These are phyloP conservation scores for Ophiostoma perfectum DNA, from an alignment of 2,329 filamentous ascomycete genomes.

Conservation along the genomic window DNA sequence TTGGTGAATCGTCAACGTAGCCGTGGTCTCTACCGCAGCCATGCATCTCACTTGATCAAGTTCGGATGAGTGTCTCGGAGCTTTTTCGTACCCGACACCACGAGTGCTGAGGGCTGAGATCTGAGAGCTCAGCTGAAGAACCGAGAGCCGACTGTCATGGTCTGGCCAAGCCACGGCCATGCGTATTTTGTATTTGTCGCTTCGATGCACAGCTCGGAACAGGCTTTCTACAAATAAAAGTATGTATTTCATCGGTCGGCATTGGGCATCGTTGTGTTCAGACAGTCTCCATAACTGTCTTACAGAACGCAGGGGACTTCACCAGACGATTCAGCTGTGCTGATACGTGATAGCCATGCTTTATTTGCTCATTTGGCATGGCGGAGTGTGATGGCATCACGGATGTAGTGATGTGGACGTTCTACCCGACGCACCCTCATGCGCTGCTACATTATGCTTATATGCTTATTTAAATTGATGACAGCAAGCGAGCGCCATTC, in stretches of 20 bases:
- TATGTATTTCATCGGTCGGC: too few species aligned
- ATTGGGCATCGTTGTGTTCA: background rate
- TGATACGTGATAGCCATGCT: background rate
- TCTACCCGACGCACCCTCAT: too few species aligned
- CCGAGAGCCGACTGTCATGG: background rate
- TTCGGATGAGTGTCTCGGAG: background rate
- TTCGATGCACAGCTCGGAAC: background rate
- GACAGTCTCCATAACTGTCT: background rate
- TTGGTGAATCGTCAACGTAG: too few species aligned
- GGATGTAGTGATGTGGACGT: too few species aligned
- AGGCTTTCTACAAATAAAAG: too few species aligned
- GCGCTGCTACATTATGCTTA: background rate
- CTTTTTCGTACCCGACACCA: background rate
- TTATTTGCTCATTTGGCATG: too few species aligned
- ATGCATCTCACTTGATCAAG: background rate
- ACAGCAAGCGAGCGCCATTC: background rate
- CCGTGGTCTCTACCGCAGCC: too few species aligned
- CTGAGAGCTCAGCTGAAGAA: background rate
- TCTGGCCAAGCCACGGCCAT: background rate
- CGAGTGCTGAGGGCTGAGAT: background rate
- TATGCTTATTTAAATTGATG: background rate
- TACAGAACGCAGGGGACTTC: background rate
- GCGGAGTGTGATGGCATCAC: too few species aligned
- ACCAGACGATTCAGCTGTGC: background rate
- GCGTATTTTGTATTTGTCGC: too few species aligned